These are phyloP conservation scores for Exophiala phaeomuriformis DNA, from an alignment of 2,329 filamentous ascomycete species.

Conservation along the genomic window DNA sequence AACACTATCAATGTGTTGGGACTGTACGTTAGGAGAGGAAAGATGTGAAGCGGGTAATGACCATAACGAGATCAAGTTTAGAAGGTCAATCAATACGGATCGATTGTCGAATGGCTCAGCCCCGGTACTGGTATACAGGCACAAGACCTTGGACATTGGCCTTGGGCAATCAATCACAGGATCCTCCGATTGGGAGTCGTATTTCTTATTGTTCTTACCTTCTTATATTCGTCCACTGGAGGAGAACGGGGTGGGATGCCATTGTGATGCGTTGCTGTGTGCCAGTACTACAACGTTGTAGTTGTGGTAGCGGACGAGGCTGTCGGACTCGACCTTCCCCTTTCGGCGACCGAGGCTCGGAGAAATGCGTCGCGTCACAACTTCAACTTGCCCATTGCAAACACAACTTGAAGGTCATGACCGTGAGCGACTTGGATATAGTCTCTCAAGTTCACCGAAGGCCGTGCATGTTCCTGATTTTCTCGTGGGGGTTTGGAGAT, in stretches of 20 bases:
- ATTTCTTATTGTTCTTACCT: no score
- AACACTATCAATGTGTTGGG: not conserved
- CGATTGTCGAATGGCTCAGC: not conserved
- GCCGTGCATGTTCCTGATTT: no score
- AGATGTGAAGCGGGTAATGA: no score
- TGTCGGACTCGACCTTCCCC: not conserved
- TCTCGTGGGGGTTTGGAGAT: no score
- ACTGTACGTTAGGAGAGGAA: constrained; percentile 3
- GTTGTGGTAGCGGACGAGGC: not conserved
- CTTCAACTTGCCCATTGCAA: no score
- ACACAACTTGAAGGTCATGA: no score
- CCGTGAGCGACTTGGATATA: no score
- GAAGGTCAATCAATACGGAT: not conserved
- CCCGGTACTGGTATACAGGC: not conserved
- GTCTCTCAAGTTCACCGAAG: no score
- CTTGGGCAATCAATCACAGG: not conserved
- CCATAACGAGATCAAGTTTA: not conserved
- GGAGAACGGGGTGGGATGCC: no score
- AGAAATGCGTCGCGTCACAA: not conserved
- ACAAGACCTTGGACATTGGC: not conserved
- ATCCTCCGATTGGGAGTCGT: no score
- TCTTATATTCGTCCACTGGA: no score
- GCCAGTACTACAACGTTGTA: not conserved
- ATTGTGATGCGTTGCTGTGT: no score
- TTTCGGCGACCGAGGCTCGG: not conserved